phyloP scores from a whole-genome alignment of 805 yeast species.

The Kazachstania bromeliacearum region DNA sequence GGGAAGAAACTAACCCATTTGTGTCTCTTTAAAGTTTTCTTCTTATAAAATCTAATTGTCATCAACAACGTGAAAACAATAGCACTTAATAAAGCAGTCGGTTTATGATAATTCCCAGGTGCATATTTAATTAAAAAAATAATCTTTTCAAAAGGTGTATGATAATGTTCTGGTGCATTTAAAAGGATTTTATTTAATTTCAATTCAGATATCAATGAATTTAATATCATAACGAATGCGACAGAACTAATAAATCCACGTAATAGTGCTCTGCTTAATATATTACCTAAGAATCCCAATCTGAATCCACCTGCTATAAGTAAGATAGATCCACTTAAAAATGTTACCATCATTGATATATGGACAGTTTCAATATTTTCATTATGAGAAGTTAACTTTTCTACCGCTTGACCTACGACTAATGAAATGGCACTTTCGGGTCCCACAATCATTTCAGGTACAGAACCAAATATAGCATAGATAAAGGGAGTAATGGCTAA shows the following conservation, averaged over 20 bases:
- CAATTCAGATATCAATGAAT: conserved; percentile 61
- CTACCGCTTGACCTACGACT: conserved; percentile 71
- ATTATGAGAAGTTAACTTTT: conserved; percentile 40
- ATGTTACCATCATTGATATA: conserved; percentile 58
- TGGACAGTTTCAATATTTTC: conserved; percentile 40
- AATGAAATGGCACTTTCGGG: conserved; percentile 86
- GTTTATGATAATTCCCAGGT: conserved; percentile 36
- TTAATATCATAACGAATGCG: conserved; percentile 73
- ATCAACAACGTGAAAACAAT: conserved; percentile 40
- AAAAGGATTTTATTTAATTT: conserved; percentile 48
- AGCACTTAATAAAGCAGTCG: conserved; percentile 56
- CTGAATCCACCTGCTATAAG: conserved; percentile 71
- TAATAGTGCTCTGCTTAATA: conserved; percentile 64
- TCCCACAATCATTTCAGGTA: conserved; percentile 83
- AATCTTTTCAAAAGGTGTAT: conserved; percentile 66
- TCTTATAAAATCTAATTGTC: conserved; percentile 34
- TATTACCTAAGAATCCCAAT: conserved; percentile 76
- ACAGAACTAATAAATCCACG: conserved; percentile 82
- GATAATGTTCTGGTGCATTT: conserved; percentile 42
- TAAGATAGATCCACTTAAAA: conserved; percentile 63
- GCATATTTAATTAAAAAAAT: conserved; percentile 45
- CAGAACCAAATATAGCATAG: conserved; percentile 72
- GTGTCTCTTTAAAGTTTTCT: conserved; percentile 28
- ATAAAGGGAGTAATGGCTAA: conserved; percentile 70
- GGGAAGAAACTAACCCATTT: conserved; percentile 60